Conservation (phyloP, 768 basidiomycete genomes). For the Termitomyces titanicus region DNA sequence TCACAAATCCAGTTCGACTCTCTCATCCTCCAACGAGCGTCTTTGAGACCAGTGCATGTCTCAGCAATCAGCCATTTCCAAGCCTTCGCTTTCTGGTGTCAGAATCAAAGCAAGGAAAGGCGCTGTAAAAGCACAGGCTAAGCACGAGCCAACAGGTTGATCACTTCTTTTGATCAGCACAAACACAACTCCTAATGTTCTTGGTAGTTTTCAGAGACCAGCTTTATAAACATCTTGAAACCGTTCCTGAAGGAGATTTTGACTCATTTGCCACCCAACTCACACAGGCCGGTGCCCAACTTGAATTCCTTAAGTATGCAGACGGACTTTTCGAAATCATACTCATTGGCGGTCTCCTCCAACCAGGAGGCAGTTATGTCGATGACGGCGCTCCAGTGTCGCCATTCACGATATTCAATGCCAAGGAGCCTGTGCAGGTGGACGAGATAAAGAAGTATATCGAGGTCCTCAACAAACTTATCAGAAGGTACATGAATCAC, state of each 20-base stretch:
- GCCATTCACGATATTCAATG: slow-evolving; percentile 86
- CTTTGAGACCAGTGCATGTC: slow-evolving; percentile 66
- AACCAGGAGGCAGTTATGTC: slow-evolving; percentile 90
- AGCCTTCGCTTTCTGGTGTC: slow-evolving; percentile 91
- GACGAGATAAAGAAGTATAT: slow-evolving; percentile 91
- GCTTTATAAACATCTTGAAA: slow-evolving; percentile 87
- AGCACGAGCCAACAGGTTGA: slow-evolving; percentile 83
- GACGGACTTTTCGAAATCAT: slow-evolving; percentile 95
- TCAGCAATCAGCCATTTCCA: slow-evolving; percentile 79
- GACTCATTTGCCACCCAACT: slow-evolving; percentile 81
- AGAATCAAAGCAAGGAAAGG: slow-evolving; percentile 92
- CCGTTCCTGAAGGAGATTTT: slow-evolving; percentile 75
- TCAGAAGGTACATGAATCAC: slow-evolving; percentile 70
- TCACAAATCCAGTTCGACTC: slow-evolving; percentile 2
- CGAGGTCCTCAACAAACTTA: slow-evolving; percentile 93
- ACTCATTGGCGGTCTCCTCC: slow-evolving; percentile 92
- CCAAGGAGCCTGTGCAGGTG: slow-evolving; percentile 71
- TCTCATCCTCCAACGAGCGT: slow-evolving; percentile 14
- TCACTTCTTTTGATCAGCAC: slow-evolving; percentile 9
- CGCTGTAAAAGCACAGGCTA: slow-evolving; percentile 87
- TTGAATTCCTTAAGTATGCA: slow-evolving; percentile 97
- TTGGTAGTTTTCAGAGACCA: slow-evolving; percentile 85
- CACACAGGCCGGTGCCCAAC: slow-evolving; percentile 85
- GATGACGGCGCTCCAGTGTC: slow-evolving; percentile 84
- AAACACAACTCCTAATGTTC: slow-evolving; percentile 9